Evolutionary conservation across 352 stramenopile species (phyloP).

Genomic region (Nothophytophthora sp.): DNA sequence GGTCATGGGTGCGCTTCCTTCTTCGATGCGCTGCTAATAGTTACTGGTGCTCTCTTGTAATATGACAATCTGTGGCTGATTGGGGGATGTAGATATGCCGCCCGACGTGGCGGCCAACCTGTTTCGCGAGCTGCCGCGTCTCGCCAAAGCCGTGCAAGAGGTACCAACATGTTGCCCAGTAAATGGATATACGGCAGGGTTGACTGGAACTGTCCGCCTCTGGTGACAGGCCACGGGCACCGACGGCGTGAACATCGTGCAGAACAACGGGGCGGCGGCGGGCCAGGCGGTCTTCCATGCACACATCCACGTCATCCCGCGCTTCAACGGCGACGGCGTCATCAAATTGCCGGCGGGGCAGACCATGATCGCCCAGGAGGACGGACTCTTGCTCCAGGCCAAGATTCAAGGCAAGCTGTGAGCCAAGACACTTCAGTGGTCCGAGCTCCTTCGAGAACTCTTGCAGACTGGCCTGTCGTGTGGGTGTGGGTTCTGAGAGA

Average conservation of each 20-base stretch:
- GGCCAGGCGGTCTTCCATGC: slow-evolving; percentile 81
- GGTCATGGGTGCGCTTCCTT: slow-evolving; percentile 38
- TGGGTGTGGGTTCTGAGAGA: too few relatives aligned
- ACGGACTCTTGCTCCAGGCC: slow-evolving; percentile 52
- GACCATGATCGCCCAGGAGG: slow-evolving; percentile 66
- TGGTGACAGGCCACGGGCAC: slow-evolving; percentile 63
- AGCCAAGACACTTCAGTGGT: not conserved
- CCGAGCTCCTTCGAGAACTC: not conserved
- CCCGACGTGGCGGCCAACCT: slow-evolving; percentile 65
- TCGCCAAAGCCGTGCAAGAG: slow-evolving; percentile 76
- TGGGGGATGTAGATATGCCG: slow-evolving; percentile 50
- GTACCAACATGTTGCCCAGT: too few relatives aligned
- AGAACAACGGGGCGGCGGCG: slow-evolving; percentile 75
- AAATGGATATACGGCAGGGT: too few relatives aligned
- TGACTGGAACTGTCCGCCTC: not conserved
- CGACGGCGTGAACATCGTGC: slow-evolving; percentile 77
- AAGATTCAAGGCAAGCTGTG: slow-evolving; percentile 83
- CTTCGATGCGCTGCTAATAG: too few relatives aligned
- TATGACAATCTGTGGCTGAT: slow-evolving; percentile 2
- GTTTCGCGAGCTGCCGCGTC: slow-evolving; percentile 74
- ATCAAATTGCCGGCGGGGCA: slow-evolving; percentile 52
- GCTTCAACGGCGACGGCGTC: slow-evolving; percentile 61
- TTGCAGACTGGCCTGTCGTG: not conserved
- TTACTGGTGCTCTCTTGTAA: not conserved
- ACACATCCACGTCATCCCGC: slow-evolving; percentile 83